A percentile compares a stretch with the other conserved stretches of the same genome.
Evolutionary conservation across 306 rosid genomes (phyloP).

Genomic region (Sindora glabra): DNA sequence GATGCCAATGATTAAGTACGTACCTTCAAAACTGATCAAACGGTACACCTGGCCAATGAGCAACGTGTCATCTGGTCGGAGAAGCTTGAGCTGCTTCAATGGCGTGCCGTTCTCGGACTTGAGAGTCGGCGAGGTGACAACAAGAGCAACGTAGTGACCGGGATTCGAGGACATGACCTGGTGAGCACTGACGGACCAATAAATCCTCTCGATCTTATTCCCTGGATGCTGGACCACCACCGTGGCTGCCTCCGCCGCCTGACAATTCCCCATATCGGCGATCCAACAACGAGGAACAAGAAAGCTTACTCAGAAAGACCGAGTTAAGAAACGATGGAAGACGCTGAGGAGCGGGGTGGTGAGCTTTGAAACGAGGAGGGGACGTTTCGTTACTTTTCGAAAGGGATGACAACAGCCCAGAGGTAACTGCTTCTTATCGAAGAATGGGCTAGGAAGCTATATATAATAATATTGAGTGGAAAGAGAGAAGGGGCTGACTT

Average conservation of each 20-base stretch:
- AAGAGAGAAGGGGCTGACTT: neutral
- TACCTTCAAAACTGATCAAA: slow-evolving; percentile 78
- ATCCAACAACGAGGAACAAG: neutral
- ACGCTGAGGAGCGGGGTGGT: neutral
- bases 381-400: neutral
- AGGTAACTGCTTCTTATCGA: slow-evolving; percentile 3
- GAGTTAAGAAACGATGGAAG: no score
- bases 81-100: slow-evolving; percentile 77
- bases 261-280: slow-evolving; percentile 74
- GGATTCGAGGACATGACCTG: slow-evolving; percentile 70
- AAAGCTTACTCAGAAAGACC: no score
- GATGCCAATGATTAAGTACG: neutral
- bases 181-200: slow-evolving; percentile 76
- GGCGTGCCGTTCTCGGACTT: slow-evolving; percentile 52
- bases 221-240: slow-evolving; percentile 77
- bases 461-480: neutral
- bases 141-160: slow-evolving; percentile 77
- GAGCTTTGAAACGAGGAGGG: neutral
- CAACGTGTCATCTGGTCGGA: slow-evolving; percentile 76
- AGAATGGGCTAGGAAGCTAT: no score
- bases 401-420: slow-evolving; percentile 10
- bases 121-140: slow-evolving; percentile 32
- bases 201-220: slow-evolving; percentile 59
- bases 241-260: slow-evolving; percentile 87
- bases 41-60: slow-evolving; percentile 88